phyloP scores from a whole-genome alignment of 2,329 filamentous ascomycete species.

The Monilinia fructicola region DNA sequence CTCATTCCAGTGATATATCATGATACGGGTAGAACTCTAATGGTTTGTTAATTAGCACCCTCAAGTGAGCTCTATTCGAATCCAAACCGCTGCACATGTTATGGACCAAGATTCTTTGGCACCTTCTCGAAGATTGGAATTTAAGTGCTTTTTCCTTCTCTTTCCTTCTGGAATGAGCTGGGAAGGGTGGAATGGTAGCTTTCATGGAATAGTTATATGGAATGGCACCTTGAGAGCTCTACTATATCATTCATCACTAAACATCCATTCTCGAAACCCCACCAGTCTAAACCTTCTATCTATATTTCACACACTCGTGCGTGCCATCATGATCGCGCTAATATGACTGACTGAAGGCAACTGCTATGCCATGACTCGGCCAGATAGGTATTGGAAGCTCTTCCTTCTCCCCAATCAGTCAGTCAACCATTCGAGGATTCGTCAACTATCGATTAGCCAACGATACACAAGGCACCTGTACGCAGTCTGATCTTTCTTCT shows the following conservation, averaged over 20 bases:
- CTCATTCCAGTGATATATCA: neutral
- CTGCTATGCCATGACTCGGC: neutral
- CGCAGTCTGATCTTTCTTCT: neutral
- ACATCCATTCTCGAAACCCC: neutral
- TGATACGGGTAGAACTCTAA: neutral
- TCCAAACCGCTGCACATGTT: neutral
- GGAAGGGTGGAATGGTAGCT: neutral
- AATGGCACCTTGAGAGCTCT: neutral
- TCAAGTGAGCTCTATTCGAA: too few relatives aligned
- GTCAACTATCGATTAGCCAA: neutral
- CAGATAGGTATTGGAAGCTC: neutral
- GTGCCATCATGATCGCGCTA: too few relatives aligned
- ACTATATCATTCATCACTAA: neutral
- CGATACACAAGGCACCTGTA: neutral
- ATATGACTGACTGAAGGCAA: too few relatives aligned
- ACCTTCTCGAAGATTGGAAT: neutral
- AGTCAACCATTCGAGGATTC: neutral
- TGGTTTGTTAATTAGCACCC: neutral
- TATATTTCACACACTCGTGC: too few relatives aligned
- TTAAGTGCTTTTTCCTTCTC: neutral
- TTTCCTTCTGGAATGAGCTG: neutral
- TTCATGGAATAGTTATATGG: neutral
- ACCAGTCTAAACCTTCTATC: too few relatives aligned
- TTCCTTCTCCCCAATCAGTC: neutral
- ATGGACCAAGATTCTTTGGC: neutral